Percentiles rank a stretch among this genome's conserved stretches.
Conservation (phyloP, 2,329 filamentous ascomycete species). For the Seiridium unicorne region DNA sequence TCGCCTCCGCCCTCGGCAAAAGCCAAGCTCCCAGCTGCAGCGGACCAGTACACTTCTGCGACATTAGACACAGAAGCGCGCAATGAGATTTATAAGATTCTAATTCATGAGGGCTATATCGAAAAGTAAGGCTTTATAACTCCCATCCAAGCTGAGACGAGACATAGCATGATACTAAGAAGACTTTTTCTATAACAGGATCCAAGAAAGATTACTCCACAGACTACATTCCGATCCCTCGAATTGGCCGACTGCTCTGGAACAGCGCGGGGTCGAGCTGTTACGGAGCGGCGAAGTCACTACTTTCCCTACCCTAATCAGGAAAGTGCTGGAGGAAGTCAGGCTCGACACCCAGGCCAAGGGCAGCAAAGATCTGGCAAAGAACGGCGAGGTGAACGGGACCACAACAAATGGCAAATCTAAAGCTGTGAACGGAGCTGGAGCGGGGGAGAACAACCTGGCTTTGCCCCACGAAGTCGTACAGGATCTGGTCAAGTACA, state of each 20-base stretch:
- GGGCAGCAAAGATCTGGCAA: constrained; percentile 17
- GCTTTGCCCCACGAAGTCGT: constrained; percentile 20
- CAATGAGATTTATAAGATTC: constrained; percentile 59
- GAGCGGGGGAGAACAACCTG: constrained; percentile 34
- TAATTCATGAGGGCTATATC: constrained; percentile 59
- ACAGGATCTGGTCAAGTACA: background rate
- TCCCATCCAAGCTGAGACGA: no score
- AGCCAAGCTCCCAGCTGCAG: constrained; percentile 59
- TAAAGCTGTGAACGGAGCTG: constrained; percentile 12
- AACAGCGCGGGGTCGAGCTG: constrained; percentile 58
- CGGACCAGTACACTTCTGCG: constrained; percentile 58
- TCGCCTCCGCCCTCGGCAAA: constrained; percentile 51
- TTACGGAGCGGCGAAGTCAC: constrained; percentile 59
- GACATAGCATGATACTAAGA: constrained; percentile 4
- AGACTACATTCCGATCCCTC: constrained; percentile 55
- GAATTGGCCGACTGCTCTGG: constrained; percentile 63
- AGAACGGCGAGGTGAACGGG: constrained; percentile 25
- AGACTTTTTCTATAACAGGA: constrained; percentile 36
- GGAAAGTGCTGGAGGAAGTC: constrained; percentile 61
- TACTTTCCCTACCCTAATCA: constrained; percentile 60
- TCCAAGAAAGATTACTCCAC: constrained; percentile 64
- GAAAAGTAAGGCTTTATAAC: constrained; percentile 42
- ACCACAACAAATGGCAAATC: constrained; percentile 17
- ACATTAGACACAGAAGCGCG: constrained; percentile 62
- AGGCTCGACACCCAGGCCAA: constrained; percentile 45